Evolutionary conservation across 176 grass and related monocot genomes (phyloP).

Genomic region (Triticum timopheevii): DNA sequence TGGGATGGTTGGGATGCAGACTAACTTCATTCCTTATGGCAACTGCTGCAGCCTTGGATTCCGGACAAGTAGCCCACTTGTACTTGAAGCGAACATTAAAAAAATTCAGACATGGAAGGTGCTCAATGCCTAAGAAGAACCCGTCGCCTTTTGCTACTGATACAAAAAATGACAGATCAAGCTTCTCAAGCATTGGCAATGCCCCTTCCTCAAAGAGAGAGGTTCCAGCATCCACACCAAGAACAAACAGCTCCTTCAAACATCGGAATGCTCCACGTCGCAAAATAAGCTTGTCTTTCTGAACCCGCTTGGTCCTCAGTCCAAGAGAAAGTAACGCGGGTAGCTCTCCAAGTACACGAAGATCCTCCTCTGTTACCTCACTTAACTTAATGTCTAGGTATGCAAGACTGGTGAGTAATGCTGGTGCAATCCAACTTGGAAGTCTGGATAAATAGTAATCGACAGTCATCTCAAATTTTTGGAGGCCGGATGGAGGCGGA

Average conservation of each 20-base stretch:
- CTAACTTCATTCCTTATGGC: not conserved
- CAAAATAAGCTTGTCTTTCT: not conserved
- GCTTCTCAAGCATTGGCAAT: not conserved
- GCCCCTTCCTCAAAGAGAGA: not conserved
- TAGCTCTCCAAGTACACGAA: not conserved
- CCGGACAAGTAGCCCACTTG: not conserved
- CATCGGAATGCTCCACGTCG: not conserved
- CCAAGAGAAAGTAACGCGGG: not conserved
- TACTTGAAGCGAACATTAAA: too few relatives aligned
- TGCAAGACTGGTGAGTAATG: not conserved
- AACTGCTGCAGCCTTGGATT: not conserved
- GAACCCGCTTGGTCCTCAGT: not conserved
- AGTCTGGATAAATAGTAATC: not conserved
- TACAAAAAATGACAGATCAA: not conserved
- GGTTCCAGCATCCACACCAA: not conserved
- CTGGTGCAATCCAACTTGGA: not conserved
- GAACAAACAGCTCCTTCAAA: not conserved
- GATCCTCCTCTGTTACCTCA: not conserved
- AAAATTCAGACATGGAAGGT: not conserved
- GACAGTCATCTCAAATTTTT: not conserved
- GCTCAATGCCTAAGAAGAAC: not conserved
- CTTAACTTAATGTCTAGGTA: not conserved
- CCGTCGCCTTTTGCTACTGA: not conserved
- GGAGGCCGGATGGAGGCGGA: not conserved
- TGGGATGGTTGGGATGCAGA: not conserved